Base-by-base conservation (phyloP, 2,329 filamentous ascomycete genomes). In the Fusarium sp. region DNA sequence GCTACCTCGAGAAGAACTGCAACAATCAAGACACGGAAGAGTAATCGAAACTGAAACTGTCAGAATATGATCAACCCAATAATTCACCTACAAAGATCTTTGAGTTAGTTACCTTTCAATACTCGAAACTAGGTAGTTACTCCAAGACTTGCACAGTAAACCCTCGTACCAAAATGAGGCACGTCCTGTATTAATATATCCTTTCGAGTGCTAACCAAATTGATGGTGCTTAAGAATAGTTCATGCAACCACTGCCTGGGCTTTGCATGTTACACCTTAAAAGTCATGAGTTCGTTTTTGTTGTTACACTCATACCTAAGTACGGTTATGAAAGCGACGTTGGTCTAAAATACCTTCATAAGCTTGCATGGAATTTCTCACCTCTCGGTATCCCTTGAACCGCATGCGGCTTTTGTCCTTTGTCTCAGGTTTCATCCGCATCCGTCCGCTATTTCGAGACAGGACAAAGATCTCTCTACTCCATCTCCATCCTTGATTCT, bases 401-500 rank as follows among this genome's bases (percentile, higher is more conserved):
- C 22, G 61, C 54, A 29, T 53, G 42, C 47, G 60, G 32, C 42
- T 53, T n/a, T 45, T 22, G n/a, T 42, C 20, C 27, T 60, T 41
- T 54, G 55, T 55, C 55, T 55, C 37, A 49, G 37, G 25, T 46
- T 62, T 41, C 44, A 40, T 60, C 49, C 34, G 13, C 44, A 46
- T 68, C 46, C 41, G 48, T 41, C 58, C 37, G 34, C 56, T 53
- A 24, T 41, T 37, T 61, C 34, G 37, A 41, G 40, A 37, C 40
- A 9, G 65, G 51, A 49, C 52, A 52, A 52, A 68, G 44, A 57
- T 58, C 49, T 52, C 30, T 44, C 24, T 41, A 57, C 54, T 32
- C 41, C 40, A 46, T 48, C 37, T 37, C 34, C 34, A 46, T 48
- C 37, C 25, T 65, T 47, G 55, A 54, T 32, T 54, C 53, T 54